Conservation (phyloP, 305 asterid genomes). For the Nicotiana rustica region DNA sequence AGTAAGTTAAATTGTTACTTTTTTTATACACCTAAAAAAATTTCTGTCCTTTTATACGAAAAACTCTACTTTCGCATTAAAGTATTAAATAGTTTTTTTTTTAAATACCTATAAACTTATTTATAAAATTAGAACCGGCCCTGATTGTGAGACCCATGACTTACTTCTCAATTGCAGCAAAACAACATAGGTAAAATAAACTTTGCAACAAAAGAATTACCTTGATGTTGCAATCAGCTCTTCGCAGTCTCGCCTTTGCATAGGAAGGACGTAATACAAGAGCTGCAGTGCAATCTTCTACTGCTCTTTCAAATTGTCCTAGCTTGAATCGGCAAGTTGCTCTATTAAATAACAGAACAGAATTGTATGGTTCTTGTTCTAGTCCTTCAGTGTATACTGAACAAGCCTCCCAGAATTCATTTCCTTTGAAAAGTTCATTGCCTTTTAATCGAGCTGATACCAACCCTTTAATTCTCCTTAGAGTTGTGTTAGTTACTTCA, state of each 20-base stretch:
- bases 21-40: too few species aligned
- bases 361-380: conserved; percentile 58
- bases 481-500: conserved; percentile 38
- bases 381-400: conserved; percentile 56
- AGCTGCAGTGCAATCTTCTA: conserved; percentile 64
- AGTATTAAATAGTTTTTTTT: too few species aligned
- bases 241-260: conserved; percentile 60
- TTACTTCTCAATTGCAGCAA: not conserved
- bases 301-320: conserved; percentile 61
- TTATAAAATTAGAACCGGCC: too few species aligned
- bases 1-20: too few species aligned
- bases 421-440: conserved; percentile 53
- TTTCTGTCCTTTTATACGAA: too few species aligned
- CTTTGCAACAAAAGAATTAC: conserved; percentile 33
- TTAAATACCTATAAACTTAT: too few species aligned
- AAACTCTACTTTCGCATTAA: too few species aligned
- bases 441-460: conserved; percentile 54
- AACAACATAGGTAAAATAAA: not conserved
- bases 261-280: conserved; percentile 60
- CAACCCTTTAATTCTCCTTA: conserved; percentile 44
- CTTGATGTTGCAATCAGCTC: conserved; percentile 64
- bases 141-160: not conserved
- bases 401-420: conserved; percentile 57
- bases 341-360: conserved; percentile 61
- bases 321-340: conserved; percentile 64